Evolutionary conservation across 2,329 filamentous ascomycete genomes (phyloP).

Genomic region (Colletotrichum somersetense): DNA sequence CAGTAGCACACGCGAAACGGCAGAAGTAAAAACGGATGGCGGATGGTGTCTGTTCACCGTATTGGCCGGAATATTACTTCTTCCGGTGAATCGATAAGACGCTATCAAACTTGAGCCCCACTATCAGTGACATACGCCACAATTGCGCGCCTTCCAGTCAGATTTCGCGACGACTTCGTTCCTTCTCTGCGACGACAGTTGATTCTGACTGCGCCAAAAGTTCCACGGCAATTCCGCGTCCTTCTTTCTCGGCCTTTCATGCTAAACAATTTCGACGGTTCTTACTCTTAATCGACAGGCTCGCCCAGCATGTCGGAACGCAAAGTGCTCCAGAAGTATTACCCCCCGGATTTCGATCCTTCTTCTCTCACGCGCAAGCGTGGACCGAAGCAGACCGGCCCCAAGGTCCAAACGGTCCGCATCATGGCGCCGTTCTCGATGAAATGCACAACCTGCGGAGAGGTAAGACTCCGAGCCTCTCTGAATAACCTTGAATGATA

Average conservation of each 20-base stretch:
- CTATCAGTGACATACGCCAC: constrained; percentile 27
- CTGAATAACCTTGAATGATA: background rate
- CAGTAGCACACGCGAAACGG: background rate
- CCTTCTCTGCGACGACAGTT: background rate
- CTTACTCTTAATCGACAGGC: background rate
- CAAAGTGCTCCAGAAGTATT: constrained; percentile 79
- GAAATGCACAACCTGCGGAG: constrained; percentile 73
- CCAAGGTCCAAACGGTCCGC: constrained; percentile 86
- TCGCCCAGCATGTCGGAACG: constrained; percentile 80
- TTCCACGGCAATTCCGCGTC: background rate
- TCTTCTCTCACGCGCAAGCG: constrained; percentile 79
- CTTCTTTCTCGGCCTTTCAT: too few relatives aligned
- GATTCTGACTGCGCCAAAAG: background rate
- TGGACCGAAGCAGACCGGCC: constrained; percentile 78
- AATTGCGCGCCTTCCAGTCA: background rate
- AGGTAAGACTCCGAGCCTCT: constrained; percentile 52
- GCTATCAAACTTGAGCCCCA: background rate
- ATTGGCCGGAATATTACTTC: background rate
- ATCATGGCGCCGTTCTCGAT: constrained; percentile 91
- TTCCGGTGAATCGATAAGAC: background rate
- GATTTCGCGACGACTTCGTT: constrained; percentile 19
- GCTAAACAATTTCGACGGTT: background rate
- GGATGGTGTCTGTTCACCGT: background rate
- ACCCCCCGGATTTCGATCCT: constrained; percentile 89
- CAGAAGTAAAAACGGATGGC: constrained; percentile 1